Evolutionary conservation across 257 asterid genomes (phyloP).

Genomic region (Solanum sejunctum): DNA sequence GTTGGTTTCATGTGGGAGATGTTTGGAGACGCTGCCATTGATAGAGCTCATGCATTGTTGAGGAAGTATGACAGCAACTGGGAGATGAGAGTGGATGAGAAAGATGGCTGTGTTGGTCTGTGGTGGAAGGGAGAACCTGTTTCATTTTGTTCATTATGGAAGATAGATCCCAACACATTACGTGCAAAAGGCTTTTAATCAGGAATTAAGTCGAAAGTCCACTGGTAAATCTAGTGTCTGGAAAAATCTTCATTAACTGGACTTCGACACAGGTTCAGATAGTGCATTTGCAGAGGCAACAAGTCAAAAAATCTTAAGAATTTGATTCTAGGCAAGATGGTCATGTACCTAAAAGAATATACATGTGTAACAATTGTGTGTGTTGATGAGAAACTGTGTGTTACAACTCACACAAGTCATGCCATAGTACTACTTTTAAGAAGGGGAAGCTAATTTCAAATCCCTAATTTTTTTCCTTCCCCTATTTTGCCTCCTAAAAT

Average conservation of each 20-base stretch:
- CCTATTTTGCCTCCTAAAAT: too few relatives aligned
- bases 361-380: neutral
- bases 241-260: neutral
- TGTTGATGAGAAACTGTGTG: neutral
- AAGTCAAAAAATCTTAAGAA: neutral
- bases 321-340: neutral
- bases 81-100: slow-evolving; percentile 61
- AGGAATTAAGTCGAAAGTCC: neutral
- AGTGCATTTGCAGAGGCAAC: neutral
- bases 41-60: slow-evolving; percentile 60
- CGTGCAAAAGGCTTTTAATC: neutral
- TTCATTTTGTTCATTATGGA: slow-evolving; percentile 72
- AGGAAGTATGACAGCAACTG: slow-evolving; percentile 66
- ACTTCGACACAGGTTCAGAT: neutral
- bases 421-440: neutral
- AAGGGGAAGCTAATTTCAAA: neutral
- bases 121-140: slow-evolving; percentile 84
- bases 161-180: slow-evolving; percentile 15
- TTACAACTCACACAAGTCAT: neutral
- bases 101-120: slow-evolving; percentile 39
- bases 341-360: neutral
- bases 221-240: neutral
- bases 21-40: slow-evolving; percentile 52
- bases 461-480: too few relatives aligned
- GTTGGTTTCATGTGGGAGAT: slow-evolving; percentile 41